These are phyloP conservation scores for Paxillus ammoniavirescens DNA, from an alignment of 768 basidiomycete genomes.

Conservation along the genomic window DNA sequence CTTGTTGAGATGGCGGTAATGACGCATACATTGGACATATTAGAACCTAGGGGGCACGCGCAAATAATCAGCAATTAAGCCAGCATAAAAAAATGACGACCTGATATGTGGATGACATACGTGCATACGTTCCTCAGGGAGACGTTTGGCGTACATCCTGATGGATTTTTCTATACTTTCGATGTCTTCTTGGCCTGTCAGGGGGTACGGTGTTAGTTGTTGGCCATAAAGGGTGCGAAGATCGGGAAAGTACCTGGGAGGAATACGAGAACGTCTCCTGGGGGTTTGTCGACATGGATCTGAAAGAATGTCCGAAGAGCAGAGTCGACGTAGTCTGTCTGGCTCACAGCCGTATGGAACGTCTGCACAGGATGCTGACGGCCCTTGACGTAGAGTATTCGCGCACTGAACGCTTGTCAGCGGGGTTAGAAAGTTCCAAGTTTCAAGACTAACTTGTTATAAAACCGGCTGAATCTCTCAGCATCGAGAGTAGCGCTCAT, in stretches of 20 bases:
- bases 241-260: conserved; percentile 62
- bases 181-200: conserved; percentile 91
- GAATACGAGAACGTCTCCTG: conserved; percentile 92
- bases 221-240: background rate
- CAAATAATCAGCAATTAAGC: conserved; percentile 3
- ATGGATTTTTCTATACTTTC: conserved; percentile 82
- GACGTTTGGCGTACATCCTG: conserved; percentile 59
- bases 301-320: conserved; percentile 94
- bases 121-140: conserved; percentile 55
- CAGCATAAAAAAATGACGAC: background rate
- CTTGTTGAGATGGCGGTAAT: conserved; percentile 74
- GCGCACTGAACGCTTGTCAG: conserved; percentile 54
- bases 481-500: conserved; percentile 99
- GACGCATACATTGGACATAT: conserved; percentile 86
- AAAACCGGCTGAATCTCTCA: conserved; percentile 90
- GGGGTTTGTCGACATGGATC: conserved; percentile 76
- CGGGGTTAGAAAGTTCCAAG: background rate
- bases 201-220: background rate
- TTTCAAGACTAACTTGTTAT: conserved; percentile 58
- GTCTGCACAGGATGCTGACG: conserved; percentile 90
- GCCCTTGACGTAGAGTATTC: conserved; percentile 88
- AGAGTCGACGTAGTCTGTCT: conserved; percentile 83
- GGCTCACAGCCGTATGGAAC: conserved; percentile 71
- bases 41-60: conserved; percentile 50
- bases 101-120: conserved; percentile 34